Evolutionary conservation across 768 basidiomycete species (phyloP).

Genomic region (Astraeus odoratus): DNA sequence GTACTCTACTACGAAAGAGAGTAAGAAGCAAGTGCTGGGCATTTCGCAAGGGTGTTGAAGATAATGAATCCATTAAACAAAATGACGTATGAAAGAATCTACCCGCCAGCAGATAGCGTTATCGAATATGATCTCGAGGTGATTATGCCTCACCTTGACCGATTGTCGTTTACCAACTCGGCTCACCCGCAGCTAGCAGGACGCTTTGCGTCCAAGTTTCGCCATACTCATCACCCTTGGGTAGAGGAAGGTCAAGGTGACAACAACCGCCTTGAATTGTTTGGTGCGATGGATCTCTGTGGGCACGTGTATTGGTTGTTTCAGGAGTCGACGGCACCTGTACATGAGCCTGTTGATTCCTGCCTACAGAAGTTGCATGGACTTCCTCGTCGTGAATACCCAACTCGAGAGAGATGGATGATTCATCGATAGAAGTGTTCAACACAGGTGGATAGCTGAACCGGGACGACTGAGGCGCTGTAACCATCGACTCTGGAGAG

Average conservation of each 20-base stretch:
- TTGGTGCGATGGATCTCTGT: conserved; percentile 20
- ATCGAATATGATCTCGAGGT: conserved; percentile 15
- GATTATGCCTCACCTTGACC: conserved; percentile 7
- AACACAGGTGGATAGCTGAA: conserved; percentile 49
- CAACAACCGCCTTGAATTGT: conserved; percentile 17
- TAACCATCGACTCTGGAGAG: conserved; percentile 42
- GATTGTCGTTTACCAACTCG: conserved; percentile 22
- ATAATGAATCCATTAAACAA: conserved; percentile 7
- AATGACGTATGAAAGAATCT: conserved; percentile 6
- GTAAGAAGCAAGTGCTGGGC: neutral
- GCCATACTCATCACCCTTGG: conserved; percentile 34
- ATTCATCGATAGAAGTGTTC: conserved; percentile 56
- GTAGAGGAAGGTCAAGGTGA: conserved; percentile 21
- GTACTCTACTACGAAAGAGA: conserved; percentile 10
- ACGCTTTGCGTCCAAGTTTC: conserved; percentile 76
- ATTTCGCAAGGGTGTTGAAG: neutral
- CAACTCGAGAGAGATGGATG: conserved; percentile 36
- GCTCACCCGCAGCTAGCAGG: conserved; percentile 58
- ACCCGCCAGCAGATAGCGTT: conserved; percentile 28
- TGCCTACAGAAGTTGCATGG: conserved; percentile 6
- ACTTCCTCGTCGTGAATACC: conserved; percentile 25
- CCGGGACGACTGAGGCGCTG: conserved; percentile 47
- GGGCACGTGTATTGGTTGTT: conserved; percentile 12
- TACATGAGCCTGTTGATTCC: neutral
- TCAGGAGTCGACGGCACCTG: conserved; percentile 17